Evolutionary conservation across 2,329 filamentous ascomycete species (phyloP).

Genomic region (Xylariomycetidae sp.): DNA sequence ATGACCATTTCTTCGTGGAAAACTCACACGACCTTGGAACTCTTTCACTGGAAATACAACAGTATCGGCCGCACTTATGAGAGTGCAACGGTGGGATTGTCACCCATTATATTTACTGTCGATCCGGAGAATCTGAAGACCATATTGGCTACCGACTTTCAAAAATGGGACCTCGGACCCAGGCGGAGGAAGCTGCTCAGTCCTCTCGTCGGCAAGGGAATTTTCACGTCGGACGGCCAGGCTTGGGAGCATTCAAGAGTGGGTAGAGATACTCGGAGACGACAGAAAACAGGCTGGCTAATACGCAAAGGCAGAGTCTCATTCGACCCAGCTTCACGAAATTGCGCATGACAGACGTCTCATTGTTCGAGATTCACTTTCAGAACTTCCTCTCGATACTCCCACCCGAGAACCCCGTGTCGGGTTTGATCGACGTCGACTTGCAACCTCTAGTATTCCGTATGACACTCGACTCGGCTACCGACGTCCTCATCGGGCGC

Average conservation of each 20-base stretch:
- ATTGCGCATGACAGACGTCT: not conserved
- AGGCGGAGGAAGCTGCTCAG: slow-evolving; percentile 3
- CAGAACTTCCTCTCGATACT: slow-evolving; percentile 5
- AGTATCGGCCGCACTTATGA: not conserved
- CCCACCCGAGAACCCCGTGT: not conserved
- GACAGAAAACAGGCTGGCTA: not conserved
- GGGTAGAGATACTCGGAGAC: not conserved
- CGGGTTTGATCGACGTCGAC: slow-evolving; percentile 4
- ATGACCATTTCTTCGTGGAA: not conserved
- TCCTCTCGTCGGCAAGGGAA: slow-evolving; percentile 2
- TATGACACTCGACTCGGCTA: slow-evolving; percentile 4
- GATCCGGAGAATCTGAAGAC: slow-evolving; percentile 4
- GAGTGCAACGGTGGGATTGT: slow-evolving; percentile 1
- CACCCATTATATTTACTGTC: slow-evolving; percentile 6
- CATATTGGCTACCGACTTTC: slow-evolving; percentile 3
- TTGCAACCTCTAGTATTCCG: slow-evolving; percentile 7
- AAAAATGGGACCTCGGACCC: slow-evolving; percentile 4
- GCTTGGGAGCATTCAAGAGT: slow-evolving; percentile 6
- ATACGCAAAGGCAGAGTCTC: slow-evolving; percentile 1
- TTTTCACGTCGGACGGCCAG: slow-evolving; percentile 2
- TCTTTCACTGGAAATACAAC: not conserved
- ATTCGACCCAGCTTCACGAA: slow-evolving; percentile 4
- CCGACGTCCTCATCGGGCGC: slow-evolving; percentile 4
- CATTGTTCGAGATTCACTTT: slow-evolving; percentile 3
- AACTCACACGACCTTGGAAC: not conserved